These are phyloP conservation scores for Dendrostoma leiphaemia DNA, from an alignment of 2,329 filamentous ascomycete species.

Conservation along the genomic window DNA sequence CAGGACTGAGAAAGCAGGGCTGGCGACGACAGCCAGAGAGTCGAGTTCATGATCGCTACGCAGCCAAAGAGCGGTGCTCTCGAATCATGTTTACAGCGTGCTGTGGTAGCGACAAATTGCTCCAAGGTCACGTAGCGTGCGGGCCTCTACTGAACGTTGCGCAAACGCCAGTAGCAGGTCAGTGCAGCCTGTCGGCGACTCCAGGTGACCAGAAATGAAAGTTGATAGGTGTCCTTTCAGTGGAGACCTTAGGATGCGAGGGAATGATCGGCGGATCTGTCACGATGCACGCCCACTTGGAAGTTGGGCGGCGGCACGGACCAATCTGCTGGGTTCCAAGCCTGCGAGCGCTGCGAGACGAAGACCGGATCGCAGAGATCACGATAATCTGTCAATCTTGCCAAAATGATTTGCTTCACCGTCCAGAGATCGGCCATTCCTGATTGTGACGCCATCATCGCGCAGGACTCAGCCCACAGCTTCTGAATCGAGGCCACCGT, in stretches of 20 bases:
- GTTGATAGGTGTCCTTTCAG: no score
- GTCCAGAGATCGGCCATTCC: neutral
- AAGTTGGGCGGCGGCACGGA: no score
- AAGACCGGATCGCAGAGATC: neutral
- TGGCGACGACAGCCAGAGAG: neutral
- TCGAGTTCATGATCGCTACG: neutral
- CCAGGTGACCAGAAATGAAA: neutral
- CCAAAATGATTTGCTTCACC: neutral
- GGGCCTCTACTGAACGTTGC: neutral
- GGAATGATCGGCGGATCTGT: slow-evolving; percentile 12
- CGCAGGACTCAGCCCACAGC: neutral
- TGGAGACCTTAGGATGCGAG: neutral
- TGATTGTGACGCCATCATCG: neutral
- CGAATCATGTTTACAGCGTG: neutral
- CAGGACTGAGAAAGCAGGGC: neutral
- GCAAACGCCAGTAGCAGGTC: neutral
- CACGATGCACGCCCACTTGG: neutral
- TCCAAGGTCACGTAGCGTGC: neutral
- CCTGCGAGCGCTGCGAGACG: no score
- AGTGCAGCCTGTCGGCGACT: neutral
- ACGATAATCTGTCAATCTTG: neutral
- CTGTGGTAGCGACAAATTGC: neutral
- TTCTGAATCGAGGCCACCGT: neutral
- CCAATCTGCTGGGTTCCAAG: no score
- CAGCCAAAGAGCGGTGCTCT: no score